Evolutionary conservation across 495 filamentous ascomycete species (phyloP), one percentile per base, ranked within the genome.

Genomic region (Penicillium atrosanguineum): DNA sequence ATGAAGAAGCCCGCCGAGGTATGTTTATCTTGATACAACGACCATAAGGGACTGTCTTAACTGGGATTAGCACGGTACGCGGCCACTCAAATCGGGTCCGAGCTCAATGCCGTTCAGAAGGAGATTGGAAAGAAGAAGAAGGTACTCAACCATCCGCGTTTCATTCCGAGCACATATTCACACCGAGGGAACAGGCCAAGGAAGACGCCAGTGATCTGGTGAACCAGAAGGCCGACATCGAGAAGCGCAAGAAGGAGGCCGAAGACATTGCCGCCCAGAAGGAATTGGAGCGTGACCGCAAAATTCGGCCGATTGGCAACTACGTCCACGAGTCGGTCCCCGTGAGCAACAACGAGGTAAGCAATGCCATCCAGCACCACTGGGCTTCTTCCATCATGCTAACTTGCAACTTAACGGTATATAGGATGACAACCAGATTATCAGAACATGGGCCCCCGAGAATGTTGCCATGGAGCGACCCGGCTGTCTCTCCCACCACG

Each of bases 91-190:
- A 83, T 95, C 51, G 84, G 84, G 51, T 83, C 85, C 59, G 85
- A 87, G 74, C 88, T 96, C 68, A 98, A 97, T 72, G 83, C 79
- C 11, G 79, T 89, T 16, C 89, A 94, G 64, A 96, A 95, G 72
- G 81, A 91, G 65, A 95, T 97, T 64, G 91, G 88, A 16, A 77
- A 79, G 55, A 95, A 92, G 79, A 96, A 95, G 76, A 98, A 96
- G 87, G 87, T 83, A 58, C 57, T 15, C 9, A 34, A 34, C 11
- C 11, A 11, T 34, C 31, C 31, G 8, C 11, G 31, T 34, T 34
- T 34, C 31, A 14, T 34, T 34, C 31, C 11, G 9, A 34, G 31
- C 36, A 28, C n/a, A 39, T 54, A 39, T 54, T 55, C 21, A 59
- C 39, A 5, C 26, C 16, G 20, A 15, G 9, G 8, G 21, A 37